phyloP scores from a whole-genome alignment of 768 basidiomycete genomes.

The Auricularia sp. region DNA sequence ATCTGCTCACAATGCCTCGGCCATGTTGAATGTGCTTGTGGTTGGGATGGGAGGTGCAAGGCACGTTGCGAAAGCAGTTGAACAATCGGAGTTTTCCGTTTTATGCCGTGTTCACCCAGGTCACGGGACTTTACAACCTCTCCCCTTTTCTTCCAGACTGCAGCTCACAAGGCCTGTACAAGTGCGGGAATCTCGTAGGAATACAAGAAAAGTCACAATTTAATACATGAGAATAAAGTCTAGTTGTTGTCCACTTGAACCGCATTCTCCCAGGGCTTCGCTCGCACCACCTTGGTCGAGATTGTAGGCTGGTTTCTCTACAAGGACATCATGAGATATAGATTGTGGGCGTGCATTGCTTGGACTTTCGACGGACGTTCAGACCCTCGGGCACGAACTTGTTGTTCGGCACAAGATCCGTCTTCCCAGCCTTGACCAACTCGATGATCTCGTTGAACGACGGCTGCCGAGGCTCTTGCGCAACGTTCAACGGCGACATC shows the following conservation, averaged over 20 bases:
- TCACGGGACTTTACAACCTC: neutral
- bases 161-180: too few relatives aligned
- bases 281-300: constrained; percentile 19
- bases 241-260: neutral
- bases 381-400: constrained; percentile 55
- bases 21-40: neutral
- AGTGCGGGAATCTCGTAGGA: too few relatives aligned
- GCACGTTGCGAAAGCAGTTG: neutral
- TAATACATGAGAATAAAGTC: too few relatives aligned
- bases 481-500: neutral
- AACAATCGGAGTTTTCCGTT: neutral
- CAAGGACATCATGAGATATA: neutral
- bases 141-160: too few relatives aligned
- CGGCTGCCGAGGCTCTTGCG: constrained; percentile 18
- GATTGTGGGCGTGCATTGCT: neutral
- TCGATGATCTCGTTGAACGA: constrained; percentile 59
- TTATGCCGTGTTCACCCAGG: neutral
- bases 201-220: too few relatives aligned
- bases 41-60: neutral
- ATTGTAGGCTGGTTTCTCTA: neutral
- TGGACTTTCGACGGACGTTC: constrained; percentile 36
- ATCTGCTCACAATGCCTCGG: neutral
- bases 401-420: constrained; percentile 71
- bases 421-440: constrained; percentile 60
- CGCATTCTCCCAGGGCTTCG: constrained; percentile 61